These are phyloP conservation scores for Kwoniella newhampshirensis DNA, from an alignment of 768 basidiomycete species.

Conservation along the genomic window DNA sequence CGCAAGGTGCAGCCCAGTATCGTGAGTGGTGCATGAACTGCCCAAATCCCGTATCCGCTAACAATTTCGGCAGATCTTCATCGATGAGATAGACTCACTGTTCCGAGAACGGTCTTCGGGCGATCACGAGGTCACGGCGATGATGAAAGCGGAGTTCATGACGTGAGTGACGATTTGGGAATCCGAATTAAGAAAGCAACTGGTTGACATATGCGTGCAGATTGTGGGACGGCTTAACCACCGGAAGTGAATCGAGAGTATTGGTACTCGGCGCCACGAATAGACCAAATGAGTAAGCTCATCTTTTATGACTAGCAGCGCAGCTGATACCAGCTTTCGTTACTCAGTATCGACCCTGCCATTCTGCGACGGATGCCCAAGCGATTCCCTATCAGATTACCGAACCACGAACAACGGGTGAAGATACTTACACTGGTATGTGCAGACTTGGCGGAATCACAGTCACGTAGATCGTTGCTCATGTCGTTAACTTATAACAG, in stretches of 20 bases:
- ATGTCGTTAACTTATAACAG: constrained; percentile 55
- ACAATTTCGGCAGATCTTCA: constrained; percentile 67
- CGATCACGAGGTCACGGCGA: constrained; percentile 96
- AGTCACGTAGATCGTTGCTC: neutral
- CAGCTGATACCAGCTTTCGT: constrained; percentile 69
- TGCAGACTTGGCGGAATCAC: constrained; percentile 1
- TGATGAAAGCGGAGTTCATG: constrained; percentile 83
- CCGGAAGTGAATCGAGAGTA: constrained; percentile 70
- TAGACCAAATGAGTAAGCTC: constrained; percentile 70
- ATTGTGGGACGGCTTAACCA: constrained; percentile 91
- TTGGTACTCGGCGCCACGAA: constrained; percentile 94
- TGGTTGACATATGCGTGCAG: constrained; percentile 56
- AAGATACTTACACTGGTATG: constrained; percentile 79
- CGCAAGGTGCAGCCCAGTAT: constrained; percentile 90
- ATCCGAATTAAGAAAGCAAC: neutral
- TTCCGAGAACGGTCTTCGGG: constrained; percentile 79
- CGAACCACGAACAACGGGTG: constrained; percentile 71
- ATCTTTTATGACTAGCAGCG: no score
- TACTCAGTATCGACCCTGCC: constrained; percentile 56
- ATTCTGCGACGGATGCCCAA: constrained; percentile 78
- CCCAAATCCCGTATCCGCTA: neutral
- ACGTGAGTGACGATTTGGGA: constrained; percentile 34
- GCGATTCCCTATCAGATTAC: constrained; percentile 81
- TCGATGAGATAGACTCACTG: constrained; percentile 97
- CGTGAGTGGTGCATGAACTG: constrained; percentile 39